These are phyloP conservation scores for Lasiosphaeria hispida DNA, from an alignment of 495 filamentous ascomycete species.

Conservation along the genomic window DNA sequence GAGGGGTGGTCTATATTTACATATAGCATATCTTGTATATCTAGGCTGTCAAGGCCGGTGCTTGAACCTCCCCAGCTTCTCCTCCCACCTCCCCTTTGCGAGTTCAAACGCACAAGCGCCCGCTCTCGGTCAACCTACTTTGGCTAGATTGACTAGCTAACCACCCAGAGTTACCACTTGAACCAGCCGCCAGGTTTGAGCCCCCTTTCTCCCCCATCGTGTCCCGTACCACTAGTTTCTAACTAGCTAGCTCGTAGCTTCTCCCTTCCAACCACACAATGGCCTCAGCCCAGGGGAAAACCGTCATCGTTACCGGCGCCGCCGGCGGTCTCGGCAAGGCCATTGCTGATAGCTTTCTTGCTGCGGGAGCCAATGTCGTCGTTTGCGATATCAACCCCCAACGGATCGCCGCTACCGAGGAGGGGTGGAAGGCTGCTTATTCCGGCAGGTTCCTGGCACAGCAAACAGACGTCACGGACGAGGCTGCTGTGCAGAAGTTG, in stretches of 20 bases:
- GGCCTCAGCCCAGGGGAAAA: slow-evolving; percentile 33
- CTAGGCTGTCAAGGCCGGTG: too few relatives aligned
- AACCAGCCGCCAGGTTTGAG: too few relatives aligned
- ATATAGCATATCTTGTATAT: too few relatives aligned
- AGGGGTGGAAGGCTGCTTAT: slow-evolving; percentile 28
- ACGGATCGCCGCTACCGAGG: slow-evolving; percentile 33
- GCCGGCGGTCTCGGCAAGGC: slow-evolving; percentile 43
- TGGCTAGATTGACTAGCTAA: too few relatives aligned
- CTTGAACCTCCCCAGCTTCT: too few relatives aligned
- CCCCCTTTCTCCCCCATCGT: too few relatives aligned
- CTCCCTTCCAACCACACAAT: slow-evolving; percentile 6
- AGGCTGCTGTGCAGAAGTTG: slow-evolving; percentile 34
- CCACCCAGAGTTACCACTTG: too few relatives aligned
- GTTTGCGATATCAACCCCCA: slow-evolving; percentile 46
- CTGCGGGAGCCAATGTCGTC: slow-evolving; percentile 42
- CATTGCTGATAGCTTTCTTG: slow-evolving; percentile 38
- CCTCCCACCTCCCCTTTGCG: too few relatives aligned
- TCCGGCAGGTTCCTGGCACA: slow-evolving; percentile 28
- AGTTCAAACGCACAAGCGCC: too few relatives aligned
- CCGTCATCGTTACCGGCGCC: slow-evolving; percentile 44
- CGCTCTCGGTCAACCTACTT: too few relatives aligned
- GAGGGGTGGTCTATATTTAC: too few relatives aligned
- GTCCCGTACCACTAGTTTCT: not conserved
- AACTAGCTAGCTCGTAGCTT: not conserved
- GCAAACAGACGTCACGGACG: slow-evolving; percentile 38